Conservation (phyloP, 805 yeast species). For the Cyberlindnera subsufficiens region DNA sequence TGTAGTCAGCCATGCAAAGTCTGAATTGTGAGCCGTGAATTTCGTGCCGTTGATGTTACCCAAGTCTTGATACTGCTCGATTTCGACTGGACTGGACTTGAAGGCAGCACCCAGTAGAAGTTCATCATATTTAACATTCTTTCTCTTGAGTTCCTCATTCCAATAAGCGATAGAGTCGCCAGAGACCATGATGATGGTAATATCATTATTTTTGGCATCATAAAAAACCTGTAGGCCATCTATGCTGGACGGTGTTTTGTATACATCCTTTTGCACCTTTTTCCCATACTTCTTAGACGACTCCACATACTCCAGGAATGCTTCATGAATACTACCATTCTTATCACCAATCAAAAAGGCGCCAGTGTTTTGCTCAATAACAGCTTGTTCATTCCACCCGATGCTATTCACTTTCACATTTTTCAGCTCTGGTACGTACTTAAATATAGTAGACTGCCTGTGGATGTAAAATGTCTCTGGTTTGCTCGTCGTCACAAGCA, state of each 20-base stretch:
- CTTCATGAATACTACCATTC: slow-evolving; percentile 44
- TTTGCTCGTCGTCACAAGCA: slow-evolving; percentile 41
- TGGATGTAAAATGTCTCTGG: slow-evolving; percentile 45
- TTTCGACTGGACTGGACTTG: slow-evolving; percentile 26
- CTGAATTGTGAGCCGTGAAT: slow-evolving; percentile 21
- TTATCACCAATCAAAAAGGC: slow-evolving; percentile 43
- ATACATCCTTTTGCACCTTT: slow-evolving; percentile 33
- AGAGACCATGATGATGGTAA: slow-evolving; percentile 19
- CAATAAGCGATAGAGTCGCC: slow-evolving; percentile 29
- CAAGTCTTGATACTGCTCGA: slow-evolving; percentile 31
- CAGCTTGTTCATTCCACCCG: slow-evolving; percentile 34
- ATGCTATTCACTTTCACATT: slow-evolving; percentile 37
- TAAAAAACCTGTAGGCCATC: slow-evolving; percentile 23
- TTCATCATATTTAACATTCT: slow-evolving; percentile 18
- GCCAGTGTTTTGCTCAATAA: slow-evolving; percentile 34
- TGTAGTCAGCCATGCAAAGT: slow-evolving; percentile 42
- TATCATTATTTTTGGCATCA: slow-evolving; percentile 2
- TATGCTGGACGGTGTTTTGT: slow-evolving; percentile 21
- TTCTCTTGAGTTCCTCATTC: slow-evolving; percentile 14
- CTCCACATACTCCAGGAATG: slow-evolving; percentile 30
- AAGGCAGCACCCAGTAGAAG: slow-evolving; percentile 15
- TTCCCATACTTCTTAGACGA: slow-evolving; percentile 38
- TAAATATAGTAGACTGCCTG: slow-evolving; percentile 33
- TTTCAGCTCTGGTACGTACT: slow-evolving; percentile 40
- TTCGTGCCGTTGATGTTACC: slow-evolving; percentile 28